Conservation (phyloP, 1,284 basidiomycete genomes). For the Irpex lacteus region DNA sequence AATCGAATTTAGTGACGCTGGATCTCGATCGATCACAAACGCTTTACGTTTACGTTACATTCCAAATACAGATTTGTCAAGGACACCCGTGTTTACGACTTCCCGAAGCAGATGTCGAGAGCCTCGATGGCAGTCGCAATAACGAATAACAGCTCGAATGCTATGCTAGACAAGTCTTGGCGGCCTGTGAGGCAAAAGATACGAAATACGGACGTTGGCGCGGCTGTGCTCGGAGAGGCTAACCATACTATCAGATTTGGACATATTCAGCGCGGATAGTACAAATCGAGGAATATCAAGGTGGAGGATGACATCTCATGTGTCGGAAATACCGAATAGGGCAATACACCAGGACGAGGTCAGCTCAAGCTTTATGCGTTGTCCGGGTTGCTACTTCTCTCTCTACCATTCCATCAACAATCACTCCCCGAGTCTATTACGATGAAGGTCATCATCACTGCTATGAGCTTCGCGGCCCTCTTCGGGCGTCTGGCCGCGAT, state of each 20-base stretch:
- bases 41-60: not conserved
- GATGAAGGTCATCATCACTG: not conserved
- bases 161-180: no score
- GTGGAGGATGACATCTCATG: not conserved
- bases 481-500: not conserved
- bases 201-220: no score
- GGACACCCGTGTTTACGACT: not conserved
- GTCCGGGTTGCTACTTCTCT: not conserved
- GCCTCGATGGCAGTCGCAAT: no score
- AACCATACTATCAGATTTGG: no score
- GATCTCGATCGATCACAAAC: not conserved
- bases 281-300: not conserved
- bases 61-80: not conserved
- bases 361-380: not conserved
- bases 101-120: no score
- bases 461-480: not conserved
- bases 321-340: no score
- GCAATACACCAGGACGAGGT: not conserved
- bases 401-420: not conserved
- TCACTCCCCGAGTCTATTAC: not conserved
- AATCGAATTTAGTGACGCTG: constrained; percentile 1
- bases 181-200: no score
- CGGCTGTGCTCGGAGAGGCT: no score
- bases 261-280: not conserved
- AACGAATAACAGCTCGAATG: no score